Base-by-base conservation (phyloP, 371 early-diverging fungal species). In the Mortierella sp. region DNA sequence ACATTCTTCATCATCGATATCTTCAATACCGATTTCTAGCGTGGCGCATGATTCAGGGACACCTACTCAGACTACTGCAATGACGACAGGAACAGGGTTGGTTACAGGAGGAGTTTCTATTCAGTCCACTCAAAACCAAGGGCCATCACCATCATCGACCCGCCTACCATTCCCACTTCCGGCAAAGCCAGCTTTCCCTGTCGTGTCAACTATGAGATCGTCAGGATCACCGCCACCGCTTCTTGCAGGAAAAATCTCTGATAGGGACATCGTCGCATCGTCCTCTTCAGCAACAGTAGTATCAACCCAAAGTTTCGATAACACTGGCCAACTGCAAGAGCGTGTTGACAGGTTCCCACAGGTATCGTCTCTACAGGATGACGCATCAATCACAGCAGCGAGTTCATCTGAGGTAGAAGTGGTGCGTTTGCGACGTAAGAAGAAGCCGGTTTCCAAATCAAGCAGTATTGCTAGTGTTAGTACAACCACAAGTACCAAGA, bases 181-280 rank as follows among this genome's bases (percentile, higher is more conserved):
- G n/a, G 71, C 80, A 21, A 74, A 68, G 43, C 80, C 78, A 43
- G 78, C 78, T 1, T 73, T 78, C 28, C 78, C 78, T 7, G 53
- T 73, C 16, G 41, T 78, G 8, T 78, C 78, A 0, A 73, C 70
- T 0, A 70, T 63, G 53, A 61, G 74, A 10, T 41, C 67, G 8
- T 65, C 72, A 41, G 69, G 62, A 36, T 72, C 73, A 28, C 69
- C 77, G 13, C 60, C 73, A 1, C 59, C 70, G 8, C 50, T 62
- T 6, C 36, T 63, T 19, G 62, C 69, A 16, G 70, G 63, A 19
- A 53, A 47, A 13, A 33, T 40, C 2, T 48, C 72, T 0, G 67
- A 53, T 9, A 50, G 48, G 52, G 58, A 57, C 11, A 33, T 33
- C 13, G 32, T 28, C 5, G 15, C 4, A 4, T 63, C 70, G 7